Base-by-base conservation (phyloP, 2,329 filamentous ascomycete species). In the Aspergillus sergii region DNA sequence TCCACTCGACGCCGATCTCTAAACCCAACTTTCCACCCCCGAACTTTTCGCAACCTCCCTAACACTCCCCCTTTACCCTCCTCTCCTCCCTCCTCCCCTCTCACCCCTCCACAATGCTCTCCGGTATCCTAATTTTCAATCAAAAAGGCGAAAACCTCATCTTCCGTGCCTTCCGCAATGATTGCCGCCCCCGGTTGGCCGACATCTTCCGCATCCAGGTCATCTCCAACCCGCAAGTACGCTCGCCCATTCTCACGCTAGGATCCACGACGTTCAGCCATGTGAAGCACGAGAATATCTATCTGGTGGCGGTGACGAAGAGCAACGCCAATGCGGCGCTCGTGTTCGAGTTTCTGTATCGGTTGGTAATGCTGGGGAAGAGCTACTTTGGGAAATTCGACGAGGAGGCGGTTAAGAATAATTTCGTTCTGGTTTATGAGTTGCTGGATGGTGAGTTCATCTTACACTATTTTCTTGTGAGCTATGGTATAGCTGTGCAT, bases 81-180 rank as follows among this genome's bases (percentile, higher is more conserved):
- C 41, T 19, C 45, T 39, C 53, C 59, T 43, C 63, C 59, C 60
- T 58, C 39, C 58, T 50, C 62, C 62, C 61, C 58, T 58, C 57
- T 60, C 58, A 57, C 64, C 60, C 65, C 60, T 59, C 60, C 59
- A 65, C 74, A 68, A 99, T 99, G 96, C 85, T 99, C 71, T 98
- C 94, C 72, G 95, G 95, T 64, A 94, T 99, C 75, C 89, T 99
- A 71, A 90, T 99, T 71, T 99, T 99, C 86, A 99, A 99, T 72
- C 95, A 99, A 80, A 99, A 99, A 83, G 95, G 95, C 82, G 95
- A 99, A 84, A 97, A 99, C 81, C 92, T 99, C 76, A 99, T 99
- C 80, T 97, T 99, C 84, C 93, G 95, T 76, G 93, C 95, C 73
- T 99, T 99, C 82, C 93, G 95, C 76, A 97, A 97, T 79, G 96